phyloP scores from a whole-genome alignment of 805 yeast genomes.

The Hagleromyces aurorensis region DNA sequence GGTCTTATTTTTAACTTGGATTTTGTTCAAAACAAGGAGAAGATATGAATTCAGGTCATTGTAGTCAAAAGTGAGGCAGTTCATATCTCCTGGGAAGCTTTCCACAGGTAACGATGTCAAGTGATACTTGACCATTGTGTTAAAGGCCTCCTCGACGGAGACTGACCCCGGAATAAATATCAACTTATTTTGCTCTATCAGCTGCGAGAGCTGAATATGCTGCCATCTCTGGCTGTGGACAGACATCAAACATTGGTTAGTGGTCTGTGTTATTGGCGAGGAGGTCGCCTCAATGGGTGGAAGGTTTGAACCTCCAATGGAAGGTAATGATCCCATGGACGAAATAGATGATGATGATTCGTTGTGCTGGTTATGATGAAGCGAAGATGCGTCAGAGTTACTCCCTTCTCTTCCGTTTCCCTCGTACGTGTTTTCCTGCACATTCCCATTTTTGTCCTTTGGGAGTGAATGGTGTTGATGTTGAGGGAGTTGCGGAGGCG shows the following conservation, averaged over 20 bases:
- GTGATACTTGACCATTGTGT: conserved; percentile 59
- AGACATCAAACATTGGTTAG: conserved; percentile 15
- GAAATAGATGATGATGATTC: too few species aligned
- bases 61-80: conserved; percentile 84
- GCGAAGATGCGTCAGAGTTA: neutral
- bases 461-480: conserved; percentile 29
- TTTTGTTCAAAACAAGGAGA: conserved; percentile 72
- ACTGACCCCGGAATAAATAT: conserved; percentile 56
- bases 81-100: conserved; percentile 44
- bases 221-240: conserved; percentile 49
- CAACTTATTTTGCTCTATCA: conserved; percentile 72
- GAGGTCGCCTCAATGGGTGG: conserved; percentile 4
- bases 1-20: conserved; percentile 32
- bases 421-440: conserved; percentile 22
- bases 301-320: too few species aligned
- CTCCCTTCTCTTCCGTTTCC: neutral
- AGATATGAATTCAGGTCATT: conserved; percentile 84
- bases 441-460: too few species aligned
- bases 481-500: conserved; percentile 60
- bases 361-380: too few species aligned
- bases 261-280: conserved; percentile 13
- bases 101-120: conserved; percentile 84
- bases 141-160: conserved; percentile 85
- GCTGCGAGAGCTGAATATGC: conserved; percentile 58
- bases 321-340: too few species aligned